Percentiles rank a stretch among this genome's conserved stretches.
Evolutionary conservation across 129 eudicot species (phyloP).

Genomic region (Arctium lappa): DNA sequence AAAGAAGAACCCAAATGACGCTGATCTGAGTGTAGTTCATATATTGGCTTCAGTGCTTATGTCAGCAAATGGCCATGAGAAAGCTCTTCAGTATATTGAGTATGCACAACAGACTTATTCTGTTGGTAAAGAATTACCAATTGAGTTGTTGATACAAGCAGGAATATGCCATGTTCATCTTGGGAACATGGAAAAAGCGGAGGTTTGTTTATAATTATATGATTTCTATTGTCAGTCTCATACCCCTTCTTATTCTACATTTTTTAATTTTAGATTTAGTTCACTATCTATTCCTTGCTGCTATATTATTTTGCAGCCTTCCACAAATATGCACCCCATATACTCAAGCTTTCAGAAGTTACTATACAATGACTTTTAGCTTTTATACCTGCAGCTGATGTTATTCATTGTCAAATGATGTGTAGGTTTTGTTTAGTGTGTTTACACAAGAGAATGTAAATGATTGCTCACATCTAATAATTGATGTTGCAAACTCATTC

Average conservation of each 20-base stretch:
- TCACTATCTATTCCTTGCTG: background rate
- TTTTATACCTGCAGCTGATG: background rate
- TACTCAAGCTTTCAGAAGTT: background rate
- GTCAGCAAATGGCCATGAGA: slow-evolving; percentile 44
- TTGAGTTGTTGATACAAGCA: slow-evolving; percentile 52
- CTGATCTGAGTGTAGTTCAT: slow-evolving; percentile 53
- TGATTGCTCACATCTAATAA: slow-evolving; percentile 42
- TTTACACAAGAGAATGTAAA: slow-evolving; percentile 37
- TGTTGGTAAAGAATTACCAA: slow-evolving; percentile 52
- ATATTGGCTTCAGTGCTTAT: slow-evolving; percentile 61
- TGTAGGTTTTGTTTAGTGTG: slow-evolving; percentile 62
- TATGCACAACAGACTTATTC: slow-evolving; percentile 43
- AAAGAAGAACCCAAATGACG: slow-evolving; percentile 42
- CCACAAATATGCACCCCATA: background rate
- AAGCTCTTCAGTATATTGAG: slow-evolving; percentile 79
- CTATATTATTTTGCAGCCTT: background rate
- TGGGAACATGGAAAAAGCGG: slow-evolving; percentile 70
- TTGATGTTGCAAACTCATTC: slow-evolving; percentile 65
- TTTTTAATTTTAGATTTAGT: background rate
- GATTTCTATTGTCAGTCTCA: background rate
- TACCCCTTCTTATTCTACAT: background rate
- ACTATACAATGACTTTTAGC: background rate
- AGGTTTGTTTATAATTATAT: slow-evolving; percentile 42
- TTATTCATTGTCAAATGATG: slow-evolving; percentile 16
- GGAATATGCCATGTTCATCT: slow-evolving; percentile 90